Percentiles rank a stretch among this genome's conserved stretches.
phyloP scores from a whole-genome alignment of 2,329 filamentous ascomycete genomes.

The Pseudogymnoascus verrucosus region DNA sequence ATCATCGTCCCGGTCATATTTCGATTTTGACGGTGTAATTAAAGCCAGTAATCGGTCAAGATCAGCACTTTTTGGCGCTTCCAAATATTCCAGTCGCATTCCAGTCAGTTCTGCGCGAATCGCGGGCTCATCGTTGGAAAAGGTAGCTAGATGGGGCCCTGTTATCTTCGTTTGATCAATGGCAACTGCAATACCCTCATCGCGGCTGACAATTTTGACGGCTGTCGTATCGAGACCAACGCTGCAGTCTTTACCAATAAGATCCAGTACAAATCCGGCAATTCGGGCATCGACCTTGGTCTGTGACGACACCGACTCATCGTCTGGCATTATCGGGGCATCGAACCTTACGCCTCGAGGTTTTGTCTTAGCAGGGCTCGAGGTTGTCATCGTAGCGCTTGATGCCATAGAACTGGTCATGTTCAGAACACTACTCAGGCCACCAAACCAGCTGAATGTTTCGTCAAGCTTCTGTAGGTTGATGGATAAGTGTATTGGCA shows the following conservation, averaged over 20 bases:
- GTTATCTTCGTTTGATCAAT: slow-evolving; percentile 68
- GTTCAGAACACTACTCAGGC: slow-evolving; percentile 83
- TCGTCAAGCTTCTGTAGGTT: slow-evolving; percentile 79
- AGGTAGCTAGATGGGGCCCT: slow-evolving; percentile 55
- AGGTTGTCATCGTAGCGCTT: slow-evolving; percentile 46
- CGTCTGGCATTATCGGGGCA: slow-evolving; percentile 29
- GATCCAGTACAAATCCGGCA: slow-evolving; percentile 64
- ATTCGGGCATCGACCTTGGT: slow-evolving; percentile 69
- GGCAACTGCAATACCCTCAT: slow-evolving; percentile 61
- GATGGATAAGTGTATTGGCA: slow-evolving; percentile 67
- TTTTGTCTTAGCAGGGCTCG: slow-evolving; percentile 33
- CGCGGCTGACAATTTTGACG: slow-evolving; percentile 70
- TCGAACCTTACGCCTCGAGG: slow-evolving; percentile 53
- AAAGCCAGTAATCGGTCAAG: slow-evolving; percentile 74
- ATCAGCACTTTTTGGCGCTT: slow-evolving; percentile 67
- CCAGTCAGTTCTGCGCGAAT: slow-evolving; percentile 56
- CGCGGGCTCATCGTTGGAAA: slow-evolving; percentile 46
- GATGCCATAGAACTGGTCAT: slow-evolving; percentile 78
- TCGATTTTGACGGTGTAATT: slow-evolving; percentile 84
- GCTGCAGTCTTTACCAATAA: slow-evolving; percentile 72
- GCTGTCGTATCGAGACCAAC: slow-evolving; percentile 69
- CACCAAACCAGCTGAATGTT: slow-evolving; percentile 80
- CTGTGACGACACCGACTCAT: slow-evolving; percentile 20
- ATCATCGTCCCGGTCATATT: slow-evolving; percentile 80
- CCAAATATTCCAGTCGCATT: slow-evolving; percentile 64